phyloP scores from a whole-genome alignment of 139 green algal species.

The Chlamydomonas applanata region DNA sequence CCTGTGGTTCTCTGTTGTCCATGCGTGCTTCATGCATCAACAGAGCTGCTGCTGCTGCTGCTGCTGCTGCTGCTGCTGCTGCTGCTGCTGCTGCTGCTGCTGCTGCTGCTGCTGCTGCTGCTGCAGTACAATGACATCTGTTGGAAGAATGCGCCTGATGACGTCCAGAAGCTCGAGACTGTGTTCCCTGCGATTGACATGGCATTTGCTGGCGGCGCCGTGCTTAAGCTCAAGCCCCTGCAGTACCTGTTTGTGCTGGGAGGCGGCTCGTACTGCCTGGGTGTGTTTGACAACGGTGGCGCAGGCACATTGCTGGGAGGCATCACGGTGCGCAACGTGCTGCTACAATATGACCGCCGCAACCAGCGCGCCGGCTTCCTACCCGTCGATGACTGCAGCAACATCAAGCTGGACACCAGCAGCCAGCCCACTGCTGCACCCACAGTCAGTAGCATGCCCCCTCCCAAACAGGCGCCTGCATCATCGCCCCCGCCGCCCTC shows the following conservation, averaged over 20 bases:
- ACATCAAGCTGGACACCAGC: neutral
- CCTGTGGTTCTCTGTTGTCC: neutral
- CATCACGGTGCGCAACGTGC: conserved; percentile 77
- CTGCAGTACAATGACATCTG: conserved; percentile 87
- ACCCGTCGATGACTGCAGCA: conserved; percentile 18
- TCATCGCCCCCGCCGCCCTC: too few relatives aligned
- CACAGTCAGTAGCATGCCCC: too few relatives aligned
- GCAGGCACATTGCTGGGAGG: conserved; percentile 83
- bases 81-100: neutral
- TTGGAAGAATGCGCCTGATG: conserved; percentile 58
- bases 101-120: neutral
- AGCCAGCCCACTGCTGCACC: too few relatives aligned
- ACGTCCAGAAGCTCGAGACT: conserved; percentile 38
- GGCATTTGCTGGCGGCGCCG: conserved; percentile 49
- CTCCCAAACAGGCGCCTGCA: too few relatives aligned
- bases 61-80: conserved; percentile 18
- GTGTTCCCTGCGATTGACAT: conserved; percentile 73
- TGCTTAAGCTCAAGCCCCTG: conserved; percentile 58
- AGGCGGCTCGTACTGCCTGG: conserved; percentile 81
- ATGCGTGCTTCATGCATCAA: neutral
- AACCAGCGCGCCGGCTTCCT: conserved; percentile 60
- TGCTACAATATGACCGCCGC: conserved; percentile 72
- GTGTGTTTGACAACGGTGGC: conserved; percentile 85
- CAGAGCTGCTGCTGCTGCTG: neutral
- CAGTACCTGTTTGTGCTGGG: conserved; percentile 88